Conservation (phyloP, 2,329 filamentous ascomycete genomes). For the Fusarium devonianum region DNA sequence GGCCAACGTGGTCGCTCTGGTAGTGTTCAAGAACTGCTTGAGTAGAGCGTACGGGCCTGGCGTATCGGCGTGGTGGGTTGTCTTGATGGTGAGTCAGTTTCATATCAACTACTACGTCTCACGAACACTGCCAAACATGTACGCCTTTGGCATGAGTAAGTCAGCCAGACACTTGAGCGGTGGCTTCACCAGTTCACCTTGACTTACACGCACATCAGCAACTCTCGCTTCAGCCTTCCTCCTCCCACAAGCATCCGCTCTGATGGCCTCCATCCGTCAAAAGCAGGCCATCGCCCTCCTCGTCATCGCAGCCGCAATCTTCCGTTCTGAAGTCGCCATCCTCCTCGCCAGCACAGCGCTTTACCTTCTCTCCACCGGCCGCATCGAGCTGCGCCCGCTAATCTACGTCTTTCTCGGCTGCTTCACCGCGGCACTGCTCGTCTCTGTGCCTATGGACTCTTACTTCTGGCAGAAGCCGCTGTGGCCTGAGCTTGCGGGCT, state of each 20-base stretch:
- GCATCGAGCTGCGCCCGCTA: slow-evolving; percentile 63
- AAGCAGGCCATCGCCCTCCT: slow-evolving; percentile 76
- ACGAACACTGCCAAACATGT: slow-evolving; percentile 93
- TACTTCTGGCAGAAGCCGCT: slow-evolving; percentile 90
- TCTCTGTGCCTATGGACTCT: slow-evolving; percentile 82
- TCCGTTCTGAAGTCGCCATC: slow-evolving; percentile 88
- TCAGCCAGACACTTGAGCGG: slow-evolving; percentile 25
- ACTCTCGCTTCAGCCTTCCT: slow-evolving; percentile 67
- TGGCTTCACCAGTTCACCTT: neutral
- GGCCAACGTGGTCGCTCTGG: slow-evolving; percentile 74
- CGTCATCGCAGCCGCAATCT: slow-evolving; percentile 81
- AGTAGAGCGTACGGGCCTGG: slow-evolving; percentile 71
- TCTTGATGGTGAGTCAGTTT: slow-evolving; percentile 85
- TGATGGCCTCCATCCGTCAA: slow-evolving; percentile 53
- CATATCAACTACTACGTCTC: slow-evolving; percentile 94
- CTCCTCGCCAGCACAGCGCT: slow-evolving; percentile 74
- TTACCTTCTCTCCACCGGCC: slow-evolving; percentile 66
- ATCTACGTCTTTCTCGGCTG: slow-evolving; percentile 72
- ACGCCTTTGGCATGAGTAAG: slow-evolving; percentile 86
- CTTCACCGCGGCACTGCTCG: slow-evolving; percentile 68
- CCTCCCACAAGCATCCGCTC: slow-evolving; percentile 45
- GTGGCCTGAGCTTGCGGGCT: slow-evolving; percentile 91
- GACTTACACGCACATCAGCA: slow-evolving; percentile 52
- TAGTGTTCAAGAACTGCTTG: slow-evolving; percentile 70
- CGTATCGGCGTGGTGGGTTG: slow-evolving; percentile 78